Base-by-base conservation (phyloP, 306 rosid genomes). In the Datisca glomerata region DNA sequence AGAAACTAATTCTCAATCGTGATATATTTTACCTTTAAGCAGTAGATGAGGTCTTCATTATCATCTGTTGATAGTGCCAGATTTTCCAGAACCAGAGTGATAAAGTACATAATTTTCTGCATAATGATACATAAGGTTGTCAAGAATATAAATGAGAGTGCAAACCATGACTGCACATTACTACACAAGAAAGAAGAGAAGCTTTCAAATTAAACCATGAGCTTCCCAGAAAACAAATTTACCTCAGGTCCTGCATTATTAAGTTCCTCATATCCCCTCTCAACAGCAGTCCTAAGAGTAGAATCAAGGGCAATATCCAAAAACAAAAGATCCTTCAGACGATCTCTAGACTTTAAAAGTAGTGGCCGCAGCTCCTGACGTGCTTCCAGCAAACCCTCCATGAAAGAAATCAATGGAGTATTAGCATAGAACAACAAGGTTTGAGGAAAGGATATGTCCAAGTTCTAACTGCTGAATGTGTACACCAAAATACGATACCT, bases 271-370 rank as follows among this genome's bases (percentile, higher is more conserved):
- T 84, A 80, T 42, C 86, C 83, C 64, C 93, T 89, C 67, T 89
- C 98, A 22, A 80, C 59, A 21, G 95, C 95, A 16, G 95, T 89
- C 77, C 98, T 75, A 55, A 89, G 86, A 1, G 93, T 56, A 55
- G 98, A 89, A 73, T 89, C 98, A 52, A 89, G 98, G 53, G 98
- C 93, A 57, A 80, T 60, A 73, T 89, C 95, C 75, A 89, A 77
- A 78, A 89, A 89, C 60, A 89, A 21, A 58, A 89, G 79, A 75
- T 89, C 98, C 75, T 68, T 89, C 59, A 89, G 66, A 61, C 98
- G 98, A 62, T 68, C 58, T 55, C 64, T 75, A 49, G 91, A 65
- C 53, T 68, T 77, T 50, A 53, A 59, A 56, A 89, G 93, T 64
- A 66, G 51, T 28, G 95, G 78, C 38, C 66, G 69, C 42, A 89